Evolutionary conservation across 768 basidiomycete genomes (phyloP), one percentile per base, ranked within the genome.

Genomic region (Termitomyces sp.): DNA sequence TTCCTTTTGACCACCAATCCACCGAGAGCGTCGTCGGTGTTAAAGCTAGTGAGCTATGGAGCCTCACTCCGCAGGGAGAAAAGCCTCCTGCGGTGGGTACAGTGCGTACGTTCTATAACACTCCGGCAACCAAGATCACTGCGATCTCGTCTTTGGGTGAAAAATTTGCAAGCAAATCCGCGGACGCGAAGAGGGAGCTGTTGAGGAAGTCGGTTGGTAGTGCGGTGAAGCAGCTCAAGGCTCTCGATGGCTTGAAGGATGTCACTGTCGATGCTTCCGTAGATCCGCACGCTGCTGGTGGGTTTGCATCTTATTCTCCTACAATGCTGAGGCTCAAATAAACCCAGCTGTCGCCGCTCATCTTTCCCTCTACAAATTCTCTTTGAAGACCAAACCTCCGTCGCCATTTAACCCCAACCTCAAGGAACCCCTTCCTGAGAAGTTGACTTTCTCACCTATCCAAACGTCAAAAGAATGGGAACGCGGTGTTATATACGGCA

Each of bases 251-350:
- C 46, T 69, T 88, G 53, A 81, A 80, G 24, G 79, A 82, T 48
- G 81, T 88, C 41, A 55, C 72, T 22, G 70, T 93, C 50, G 89
- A 92, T 66, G 81, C 79, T 24, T 78, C 80, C 7, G 57, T 66
- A 1, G 88, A 92, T 68, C 78, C 88, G 21, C 90, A 93, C 58
- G 90, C 89, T 57, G 83, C 90, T 58, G 88, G 90, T 88, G 59
- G 22, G 79, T 48, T 41, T 7, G 6, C 9, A 34, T 30, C 2
- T 37, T 53, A 10, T 3, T 49, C 43, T 53, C 6, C 49, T 45
- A 51, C 50, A 56, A 41, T 34, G 34, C 24, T 57, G 32, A 15
- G 6, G 14, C 30, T 45, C 4, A 44, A 2, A 15, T 5, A 28
- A 19, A 28, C 51, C 9, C 59, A 87, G 90, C 91, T 43, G 89